Percentiles rank a stretch among this genome's conserved stretches.
These are phyloP conservation scores for Plasmodium sp. DNA, from an alignment of 169 alveolate genomes.

Conservation along the genomic window DNA sequence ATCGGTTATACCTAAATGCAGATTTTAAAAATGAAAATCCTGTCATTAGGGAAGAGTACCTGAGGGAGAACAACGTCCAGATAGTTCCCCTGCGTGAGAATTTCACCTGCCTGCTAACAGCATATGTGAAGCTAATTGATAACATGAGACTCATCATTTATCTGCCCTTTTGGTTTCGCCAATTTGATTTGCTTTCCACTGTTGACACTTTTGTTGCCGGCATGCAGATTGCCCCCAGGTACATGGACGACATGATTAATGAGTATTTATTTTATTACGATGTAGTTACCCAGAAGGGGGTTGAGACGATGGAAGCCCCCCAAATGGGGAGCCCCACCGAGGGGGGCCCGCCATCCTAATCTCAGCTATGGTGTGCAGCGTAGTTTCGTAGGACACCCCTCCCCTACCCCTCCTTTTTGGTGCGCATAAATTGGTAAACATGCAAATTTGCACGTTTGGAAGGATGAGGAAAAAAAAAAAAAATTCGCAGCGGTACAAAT, in stretches of 20 bases:
- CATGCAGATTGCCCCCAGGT: constrained; percentile 1
- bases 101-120: constrained; percentile 58
- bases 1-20: not conserved
- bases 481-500: not conserved
- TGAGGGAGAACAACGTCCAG: constrained; percentile 39
- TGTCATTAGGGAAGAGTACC: not conserved
- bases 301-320: not conserved
- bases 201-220: constrained; percentile 65
- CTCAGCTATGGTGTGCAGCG: not conserved
- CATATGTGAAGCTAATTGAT: constrained; percentile 22
- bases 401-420: not conserved
- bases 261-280: constrained; percentile 33
- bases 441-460: not conserved
- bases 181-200: constrained; percentile 22
- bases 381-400: not conserved
- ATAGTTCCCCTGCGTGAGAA: constrained; percentile 21
- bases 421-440: not conserved
- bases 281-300: constrained; percentile 4
- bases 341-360: not conserved
- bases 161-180: constrained; percentile 39
- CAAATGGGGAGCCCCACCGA: not conserved
- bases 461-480: not conserved
- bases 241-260: constrained; percentile 29
- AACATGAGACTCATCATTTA: constrained; percentile 48
- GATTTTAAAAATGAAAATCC: constrained; percentile 25